phyloP scores from a whole-genome alignment of 208 protist species.

The Entamoeba moshkovskii region DNA sequence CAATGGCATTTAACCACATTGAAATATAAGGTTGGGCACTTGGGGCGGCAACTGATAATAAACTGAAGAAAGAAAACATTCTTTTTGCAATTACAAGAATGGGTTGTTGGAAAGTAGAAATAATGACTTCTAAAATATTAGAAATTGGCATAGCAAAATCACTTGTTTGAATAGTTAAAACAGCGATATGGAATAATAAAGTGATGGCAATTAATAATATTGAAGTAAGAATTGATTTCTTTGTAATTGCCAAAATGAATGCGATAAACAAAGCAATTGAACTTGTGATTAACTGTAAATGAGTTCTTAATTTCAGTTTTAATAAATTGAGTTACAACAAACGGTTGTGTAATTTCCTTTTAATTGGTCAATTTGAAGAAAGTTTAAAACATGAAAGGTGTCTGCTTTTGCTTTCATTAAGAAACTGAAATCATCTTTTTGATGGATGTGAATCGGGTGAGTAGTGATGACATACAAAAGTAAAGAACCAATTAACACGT shows the following conservation, averaged over 20 bases:
- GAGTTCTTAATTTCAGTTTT: no score
- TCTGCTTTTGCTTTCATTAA: background rate
- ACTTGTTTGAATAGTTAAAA: background rate
- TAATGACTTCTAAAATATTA: background rate
- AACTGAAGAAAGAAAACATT: background rate
- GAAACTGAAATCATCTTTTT: background rate
- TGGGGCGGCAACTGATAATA: background rate
- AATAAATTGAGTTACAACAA: no score
- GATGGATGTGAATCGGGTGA: no score
- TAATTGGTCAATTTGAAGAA: background rate
- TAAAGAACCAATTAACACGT: no score
- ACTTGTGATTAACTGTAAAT: background rate
- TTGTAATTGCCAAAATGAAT: background rate
- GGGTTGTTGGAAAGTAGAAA: background rate
- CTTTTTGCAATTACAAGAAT: background rate
- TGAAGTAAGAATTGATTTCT: background rate
- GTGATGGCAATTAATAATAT: background rate
- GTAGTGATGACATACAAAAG: no score
- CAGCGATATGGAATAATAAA: background rate
- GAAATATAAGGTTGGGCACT: background rate
- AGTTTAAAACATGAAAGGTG: background rate
- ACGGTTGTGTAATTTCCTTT: background rate
- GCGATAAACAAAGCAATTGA: background rate
- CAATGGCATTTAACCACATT: background rate
- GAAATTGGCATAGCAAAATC: background rate